These are phyloP conservation scores for Ophiosphaerella herpotricha DNA, from an alignment of 2,329 filamentous ascomycete species.

Conservation along the genomic window DNA sequence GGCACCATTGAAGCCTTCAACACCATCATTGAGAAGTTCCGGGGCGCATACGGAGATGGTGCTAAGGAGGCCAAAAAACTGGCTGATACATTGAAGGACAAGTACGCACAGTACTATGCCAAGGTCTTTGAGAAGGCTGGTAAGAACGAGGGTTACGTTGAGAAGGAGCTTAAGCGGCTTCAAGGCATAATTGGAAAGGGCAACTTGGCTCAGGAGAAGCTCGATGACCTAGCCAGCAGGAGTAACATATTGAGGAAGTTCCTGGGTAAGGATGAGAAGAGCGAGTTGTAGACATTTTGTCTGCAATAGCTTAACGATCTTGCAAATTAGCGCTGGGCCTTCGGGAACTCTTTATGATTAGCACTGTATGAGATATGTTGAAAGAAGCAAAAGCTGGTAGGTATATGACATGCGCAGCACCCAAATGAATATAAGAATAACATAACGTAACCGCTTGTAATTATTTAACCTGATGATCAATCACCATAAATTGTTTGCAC, in stretches of 20 bases:
- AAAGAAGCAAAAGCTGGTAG: background rate
- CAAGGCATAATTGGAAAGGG: constrained; percentile 84
- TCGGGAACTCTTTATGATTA: constrained; percentile 1
- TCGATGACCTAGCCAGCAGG: constrained; percentile 84
- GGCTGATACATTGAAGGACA: constrained; percentile 69
- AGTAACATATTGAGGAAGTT: constrained; percentile 88
- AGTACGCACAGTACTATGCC: constrained; percentile 92
- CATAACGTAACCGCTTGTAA: background rate
- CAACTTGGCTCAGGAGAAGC: constrained; percentile 80
- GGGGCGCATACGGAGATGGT: constrained; percentile 64
- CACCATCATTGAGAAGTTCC: constrained; percentile 72
- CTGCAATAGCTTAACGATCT: background rate
- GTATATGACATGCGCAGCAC: constrained; percentile 4
- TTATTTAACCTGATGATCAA: too few species aligned
- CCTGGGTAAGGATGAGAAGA: constrained; percentile 65
- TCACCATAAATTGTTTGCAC: too few species aligned
- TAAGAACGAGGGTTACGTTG: constrained; percentile 75
- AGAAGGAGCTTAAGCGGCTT: constrained; percentile 84
- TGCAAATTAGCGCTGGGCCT: constrained; percentile 1
- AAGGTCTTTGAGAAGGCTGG: constrained; percentile 85
- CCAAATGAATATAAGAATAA: constrained; percentile 23
- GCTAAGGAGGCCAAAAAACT: constrained; percentile 73
- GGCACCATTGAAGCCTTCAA: constrained; percentile 84
- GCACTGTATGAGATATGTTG: constrained; percentile 1
- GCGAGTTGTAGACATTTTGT: constrained; percentile 66